A percentile compares a stretch with the other conserved stretches of the same genome.
phyloP scores from a whole-genome alignment of 2,329 filamentous ascomycete species.

The Arthrobotrys pseudoclavata region DNA sequence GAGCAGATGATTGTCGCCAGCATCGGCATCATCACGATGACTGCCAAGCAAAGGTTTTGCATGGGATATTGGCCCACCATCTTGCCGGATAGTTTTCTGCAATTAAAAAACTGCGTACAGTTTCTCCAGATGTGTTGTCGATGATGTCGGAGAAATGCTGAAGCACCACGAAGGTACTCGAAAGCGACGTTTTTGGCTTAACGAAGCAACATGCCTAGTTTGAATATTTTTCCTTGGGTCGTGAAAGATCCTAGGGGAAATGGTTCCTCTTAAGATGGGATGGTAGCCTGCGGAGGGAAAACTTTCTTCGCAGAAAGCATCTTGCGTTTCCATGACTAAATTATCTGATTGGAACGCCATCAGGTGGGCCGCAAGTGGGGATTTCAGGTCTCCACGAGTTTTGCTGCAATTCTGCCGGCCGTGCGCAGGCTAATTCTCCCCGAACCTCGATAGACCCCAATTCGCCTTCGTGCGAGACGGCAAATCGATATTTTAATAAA shows the following conservation, averaged over 20 bases:
- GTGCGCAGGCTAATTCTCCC: constrained; percentile 48
- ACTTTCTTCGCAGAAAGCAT: constrained; percentile 14
- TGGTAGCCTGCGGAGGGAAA: constrained; percentile 14
- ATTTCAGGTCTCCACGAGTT: constrained; percentile 29
- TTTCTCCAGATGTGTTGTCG: constrained; percentile 35
- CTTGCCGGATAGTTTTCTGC: constrained; percentile 30
- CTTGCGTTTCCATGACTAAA: constrained; percentile 35
- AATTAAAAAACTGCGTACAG: background rate
- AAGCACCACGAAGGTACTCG: constrained; percentile 27
- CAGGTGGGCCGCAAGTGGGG: constrained; percentile 37
- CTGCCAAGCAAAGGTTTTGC: constrained; percentile 59
- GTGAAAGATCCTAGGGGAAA: constrained; percentile 37
- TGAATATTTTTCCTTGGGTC: constrained; percentile 2
- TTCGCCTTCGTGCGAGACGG: constrained; percentile 17
- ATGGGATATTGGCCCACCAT: constrained; percentile 58
- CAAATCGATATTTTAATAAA: constrained; percentile 13
- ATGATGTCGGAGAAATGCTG: constrained; percentile 23
- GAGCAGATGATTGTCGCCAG: constrained; percentile 47
- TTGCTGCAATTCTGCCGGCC: constrained; percentile 46
- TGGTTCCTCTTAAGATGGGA: constrained; percentile 45
- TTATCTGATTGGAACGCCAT: constrained; percentile 45
- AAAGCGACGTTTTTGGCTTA: constrained; percentile 29
- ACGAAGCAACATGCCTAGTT: constrained; percentile 25
- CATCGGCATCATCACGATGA: constrained; percentile 58
- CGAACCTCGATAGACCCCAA: constrained; percentile 5